phyloP scores from a whole-genome alignment of 106 monocot genomes.

The Phalaenopsis equestris region DNA sequence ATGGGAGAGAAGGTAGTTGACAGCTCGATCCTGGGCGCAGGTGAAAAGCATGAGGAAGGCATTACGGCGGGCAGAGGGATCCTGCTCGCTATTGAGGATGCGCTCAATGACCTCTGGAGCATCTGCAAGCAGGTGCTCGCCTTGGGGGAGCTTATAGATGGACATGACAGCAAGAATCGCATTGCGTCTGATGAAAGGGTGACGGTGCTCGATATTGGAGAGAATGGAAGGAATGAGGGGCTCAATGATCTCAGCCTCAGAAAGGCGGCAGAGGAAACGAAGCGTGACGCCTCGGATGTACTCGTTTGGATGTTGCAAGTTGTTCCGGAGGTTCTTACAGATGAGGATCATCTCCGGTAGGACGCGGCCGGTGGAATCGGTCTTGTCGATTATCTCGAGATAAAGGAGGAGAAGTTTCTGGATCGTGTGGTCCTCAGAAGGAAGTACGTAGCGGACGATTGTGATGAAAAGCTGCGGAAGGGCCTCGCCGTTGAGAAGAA shows the following conservation, averaged over 20 bases:
- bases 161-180: constrained; percentile 48
- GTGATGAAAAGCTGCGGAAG: constrained; percentile 80
- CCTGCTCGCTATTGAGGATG: constrained; percentile 49
- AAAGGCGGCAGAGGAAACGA: constrained; percentile 59
- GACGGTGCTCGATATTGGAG: constrained; percentile 53
- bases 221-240: constrained; percentile 57
- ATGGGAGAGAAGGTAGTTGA: constrained; percentile 51
- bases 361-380: constrained; percentile 52
- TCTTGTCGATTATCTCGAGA: constrained; percentile 77
- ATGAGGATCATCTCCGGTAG: constrained; percentile 84
- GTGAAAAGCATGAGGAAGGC: constrained; percentile 84
- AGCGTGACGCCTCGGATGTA: constrained; percentile 77
- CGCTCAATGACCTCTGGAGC: constrained; percentile 75
- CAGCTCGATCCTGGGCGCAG: constrained; percentile 81
- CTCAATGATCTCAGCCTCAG: constrained; percentile 68
- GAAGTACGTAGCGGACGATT: constrained; percentile 72
- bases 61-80: constrained; percentile 65
- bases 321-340: constrained; percentile 74
- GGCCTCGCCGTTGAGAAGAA: constrained; percentile 63
- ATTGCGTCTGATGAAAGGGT: constrained; percentile 44
- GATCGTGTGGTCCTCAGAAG: constrained; percentile 75
- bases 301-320: constrained; percentile 73
- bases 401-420: constrained; percentile 78
- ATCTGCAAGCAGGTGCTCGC: constrained; percentile 61
- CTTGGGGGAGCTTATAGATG: constrained; percentile 50